Base-by-base conservation (phyloP, 352 stramenopile species). In the Phytophthora vignae region DNA sequence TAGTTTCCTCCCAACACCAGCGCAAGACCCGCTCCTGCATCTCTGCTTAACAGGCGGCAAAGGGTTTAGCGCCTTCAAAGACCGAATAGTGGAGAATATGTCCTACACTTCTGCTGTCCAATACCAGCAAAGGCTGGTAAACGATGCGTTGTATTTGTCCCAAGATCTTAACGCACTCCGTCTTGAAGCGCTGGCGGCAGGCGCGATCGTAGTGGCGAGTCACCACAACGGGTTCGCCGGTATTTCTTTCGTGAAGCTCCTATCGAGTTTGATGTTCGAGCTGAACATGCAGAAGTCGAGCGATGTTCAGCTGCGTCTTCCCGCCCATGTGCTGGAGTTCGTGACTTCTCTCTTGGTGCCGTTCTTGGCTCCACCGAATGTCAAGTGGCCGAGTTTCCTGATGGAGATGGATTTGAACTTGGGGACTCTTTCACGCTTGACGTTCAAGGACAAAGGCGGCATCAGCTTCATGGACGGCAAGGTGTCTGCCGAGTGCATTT, bases 391-490 rank as follows among this genome's bases (percentile, higher is more conserved):
- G 0, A 15, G 17, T 4, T 60, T 60, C 21, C 33, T 60, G 14
- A 2, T 33, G 17, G n/a, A 60, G 33, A 60, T 10, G 9, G 4
- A 29, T 3, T 33, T 60, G 3, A 50, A 50, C 10, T 17, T 60
- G 33, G 55, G 55, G 11, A 49, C 14, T 49, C 10, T 53, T 53
- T 53, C 46, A 10, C 46, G 46, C 25, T 9, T 60, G 14, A 5
- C 8, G 3, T 33, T n/a, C 12, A 19, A 19, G 19, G 55, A 50
- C 14, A 33, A 49, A 11, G 19, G 33, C 9, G 55, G 21, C 10
- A 49, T 60, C 19, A 50, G 33, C 33, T 48, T 60, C n/a, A 21
- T 60, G 17, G 19, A 50, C 31, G 55, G 55, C n/a, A 60, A 38
- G 19, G 19, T 60, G 0, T 60, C 55, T 3, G 33, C 52, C 5